Evolutionary conservation across 2,329 filamentous ascomycete genomes (phyloP).

Genomic region (Lasiodiplodia theobromae): DNA sequence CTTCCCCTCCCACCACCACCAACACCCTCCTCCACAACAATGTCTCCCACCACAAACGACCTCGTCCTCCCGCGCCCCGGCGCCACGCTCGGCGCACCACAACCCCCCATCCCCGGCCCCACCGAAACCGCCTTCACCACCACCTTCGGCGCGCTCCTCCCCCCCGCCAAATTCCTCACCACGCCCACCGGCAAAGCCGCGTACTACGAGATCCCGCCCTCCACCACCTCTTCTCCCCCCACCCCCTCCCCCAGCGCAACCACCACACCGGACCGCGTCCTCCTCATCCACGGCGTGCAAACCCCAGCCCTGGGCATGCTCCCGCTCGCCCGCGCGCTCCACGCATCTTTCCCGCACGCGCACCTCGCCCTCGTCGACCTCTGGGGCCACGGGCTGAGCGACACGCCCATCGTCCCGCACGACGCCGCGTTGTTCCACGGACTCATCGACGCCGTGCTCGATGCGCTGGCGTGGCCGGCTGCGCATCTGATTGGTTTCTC

Average conservation of each 20-base stretch:
- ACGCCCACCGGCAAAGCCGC: conserved; percentile 47
- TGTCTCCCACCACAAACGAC: conserved; percentile 20
- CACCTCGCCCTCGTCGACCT: conserved; percentile 57
- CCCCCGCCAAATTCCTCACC: conserved; percentile 45
- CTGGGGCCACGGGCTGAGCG: conserved; percentile 63
- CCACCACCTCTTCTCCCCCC: neutral
- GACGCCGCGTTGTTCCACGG: conserved; percentile 52
- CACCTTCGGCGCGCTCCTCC: conserved; percentile 51
- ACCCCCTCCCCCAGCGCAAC: too few relatives aligned
- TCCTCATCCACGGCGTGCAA: conserved; percentile 61
- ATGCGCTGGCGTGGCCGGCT: conserved; percentile 50
- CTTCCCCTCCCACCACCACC: neutral
- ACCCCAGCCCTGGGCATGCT: conserved; percentile 59
- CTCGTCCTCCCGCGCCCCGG: conserved; percentile 41
- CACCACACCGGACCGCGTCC: conserved; percentile 41
- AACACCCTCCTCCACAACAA: conserved; percentile 19
- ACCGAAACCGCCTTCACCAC: conserved; percentile 46
- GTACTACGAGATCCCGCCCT: conserved; percentile 47
- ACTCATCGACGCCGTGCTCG: conserved; percentile 51
- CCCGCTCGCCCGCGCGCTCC: conserved; percentile 51
- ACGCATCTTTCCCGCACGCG: conserved; percentile 44
- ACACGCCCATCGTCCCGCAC: conserved; percentile 56
- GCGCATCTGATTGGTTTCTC: conserved; percentile 60
- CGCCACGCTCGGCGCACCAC: conserved; percentile 7
- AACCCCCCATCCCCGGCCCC: conserved; percentile 45